Evolutionary conservation across 2,329 filamentous ascomycete species (phyloP), one percentile per base, ranked within the genome.

Genomic region (Macrophomina pseudophaseolina): DNA sequence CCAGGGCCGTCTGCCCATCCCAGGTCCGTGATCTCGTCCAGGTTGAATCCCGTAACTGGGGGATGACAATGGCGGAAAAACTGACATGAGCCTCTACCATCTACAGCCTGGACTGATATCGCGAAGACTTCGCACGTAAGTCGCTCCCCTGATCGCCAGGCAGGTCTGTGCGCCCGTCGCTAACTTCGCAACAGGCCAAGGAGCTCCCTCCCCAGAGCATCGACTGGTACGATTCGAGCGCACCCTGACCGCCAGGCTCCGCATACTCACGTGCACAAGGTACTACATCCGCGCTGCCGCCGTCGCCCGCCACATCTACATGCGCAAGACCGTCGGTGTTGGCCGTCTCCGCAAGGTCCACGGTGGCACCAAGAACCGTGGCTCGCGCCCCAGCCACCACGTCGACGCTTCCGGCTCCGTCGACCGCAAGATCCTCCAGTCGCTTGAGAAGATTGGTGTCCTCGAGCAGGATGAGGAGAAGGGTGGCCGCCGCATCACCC

Each of bases 291-390:
- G 95, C 80, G 94, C 94, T 78, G 95, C 95, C 77, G 90, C 94
- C 74, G 91, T 99, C 81, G 95, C 95, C 79, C 93, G 94, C 80
- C 94, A 98, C 88, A 90, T 99, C 87, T 99, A 99, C 89, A 88
- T 99, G 83, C 92, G 95, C 87, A 99, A 99, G 89, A 97, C 94
- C 71, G 94, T 99, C 81, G 95, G 95, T 88, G 93, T 99, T 76
- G 95, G 95, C 85, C 93, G 95, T 80, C 90, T 99, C 77, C 91
- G 94, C 84, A 97, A 97, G 87, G 91, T 91, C 73, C 95, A 99
- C 89, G 95, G 77, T 68, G 71, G 89, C 76, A 91, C 91, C 87
- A 97, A 97, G 90, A 99, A 98, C 91, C 93, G 95, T 76, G 95
- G 95, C 78, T 89, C 89, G 76, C 89, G 91, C 75, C 95, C 95